Evolutionary conservation across 192 early-diverging fungal genomes (phyloP).

Genomic region (Pilaira anomala): DNA sequence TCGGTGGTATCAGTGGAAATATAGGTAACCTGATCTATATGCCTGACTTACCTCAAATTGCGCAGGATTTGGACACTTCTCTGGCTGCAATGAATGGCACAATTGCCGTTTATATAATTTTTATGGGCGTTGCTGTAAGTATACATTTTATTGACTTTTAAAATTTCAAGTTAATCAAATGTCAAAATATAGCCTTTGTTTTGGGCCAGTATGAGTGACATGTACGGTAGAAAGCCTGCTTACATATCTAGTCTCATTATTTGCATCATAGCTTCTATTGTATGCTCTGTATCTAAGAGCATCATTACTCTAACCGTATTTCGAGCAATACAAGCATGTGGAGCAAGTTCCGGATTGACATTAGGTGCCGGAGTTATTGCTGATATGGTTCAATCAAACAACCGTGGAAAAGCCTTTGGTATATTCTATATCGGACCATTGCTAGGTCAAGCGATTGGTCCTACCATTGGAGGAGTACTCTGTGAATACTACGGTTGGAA

Average conservation of each 20-base stretch:
- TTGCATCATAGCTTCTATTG: conserved; percentile 13
- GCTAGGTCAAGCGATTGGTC: conserved; percentile 18
- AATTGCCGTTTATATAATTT: conserved; percentile 8
- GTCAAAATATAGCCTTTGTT: conserved; percentile 22
- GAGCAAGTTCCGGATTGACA: conserved; percentile 10
- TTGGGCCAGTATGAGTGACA: conserved; percentile 25
- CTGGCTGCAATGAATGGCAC: conserved; percentile 14
- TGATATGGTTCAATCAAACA: conserved; percentile 1
- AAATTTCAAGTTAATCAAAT: no score
- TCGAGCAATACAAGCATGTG: conserved; percentile 22
- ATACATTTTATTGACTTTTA: background rate
- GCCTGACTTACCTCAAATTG: conserved; percentile 10
- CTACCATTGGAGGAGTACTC: conserved; percentile 18
- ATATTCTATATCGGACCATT: conserved; percentile 23
- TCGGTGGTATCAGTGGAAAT: conserved; percentile 11
- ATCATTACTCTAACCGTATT: conserved; percentile 5
- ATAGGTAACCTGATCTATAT: conserved; percentile 20
- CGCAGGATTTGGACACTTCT: conserved; percentile 1
- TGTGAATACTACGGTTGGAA: conserved; percentile 24
- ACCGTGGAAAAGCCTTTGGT: conserved; percentile 23
- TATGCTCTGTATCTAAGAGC: conserved; percentile 15
- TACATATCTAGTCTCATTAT: conserved; percentile 21
- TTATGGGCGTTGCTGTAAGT: conserved; percentile 16
- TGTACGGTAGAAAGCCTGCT: conserved; percentile 18
- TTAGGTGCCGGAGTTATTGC: conserved; percentile 23